phyloP scores from a whole-genome alignment of 1,284 basidiomycete genomes.

The Psilocybe mexicana region DNA sequence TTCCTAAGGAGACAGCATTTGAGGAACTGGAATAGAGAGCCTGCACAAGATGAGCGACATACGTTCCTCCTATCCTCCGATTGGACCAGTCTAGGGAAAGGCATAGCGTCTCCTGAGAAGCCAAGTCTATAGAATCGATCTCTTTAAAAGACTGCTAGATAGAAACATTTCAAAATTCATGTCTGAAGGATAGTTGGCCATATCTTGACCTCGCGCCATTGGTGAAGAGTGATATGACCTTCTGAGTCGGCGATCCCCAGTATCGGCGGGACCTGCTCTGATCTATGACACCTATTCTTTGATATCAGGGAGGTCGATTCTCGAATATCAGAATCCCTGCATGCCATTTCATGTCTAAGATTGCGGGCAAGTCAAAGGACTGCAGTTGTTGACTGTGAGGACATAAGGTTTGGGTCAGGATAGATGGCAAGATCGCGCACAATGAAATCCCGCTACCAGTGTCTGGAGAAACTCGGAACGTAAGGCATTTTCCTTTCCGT shows the following conservation, averaged over 20 bases:
- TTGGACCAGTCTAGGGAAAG: slow-evolving; percentile 91
- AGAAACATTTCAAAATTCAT: slow-evolving; percentile 11
- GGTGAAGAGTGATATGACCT: slow-evolving; percentile 68
- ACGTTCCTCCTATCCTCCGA: slow-evolving; percentile 41
- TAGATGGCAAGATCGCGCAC: slow-evolving; percentile 18
- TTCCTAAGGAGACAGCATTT: slow-evolving; percentile 34
- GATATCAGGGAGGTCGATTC: background rate
- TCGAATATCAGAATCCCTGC: background rate
- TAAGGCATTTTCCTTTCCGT: slow-evolving; percentile 66
- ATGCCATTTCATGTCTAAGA: slow-evolving; percentile 94
- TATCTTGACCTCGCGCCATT: slow-evolving; percentile 53
- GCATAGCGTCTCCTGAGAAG: slow-evolving; percentile 64
- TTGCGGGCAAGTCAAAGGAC: slow-evolving; percentile 73
- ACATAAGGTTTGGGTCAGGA: background rate
- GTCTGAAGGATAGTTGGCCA: slow-evolving; percentile 1
- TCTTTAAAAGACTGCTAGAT: slow-evolving; percentile 46
- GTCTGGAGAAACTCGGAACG: slow-evolving; percentile 50
- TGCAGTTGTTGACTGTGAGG: slow-evolving; percentile 62
- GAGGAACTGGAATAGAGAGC: slow-evolving; percentile 4
- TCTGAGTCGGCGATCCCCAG: slow-evolving; percentile 84
- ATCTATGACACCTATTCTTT: slow-evolving; percentile 55
- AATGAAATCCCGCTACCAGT: slow-evolving; percentile 13
- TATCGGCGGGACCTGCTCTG: slow-evolving; percentile 40
- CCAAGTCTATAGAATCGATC: slow-evolving; percentile 55
- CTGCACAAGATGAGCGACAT: slow-evolving; percentile 9